Conservation (phyloP, 225 moss, liverwort and hornwort species). For the Pleurozium schreberi region DNA sequence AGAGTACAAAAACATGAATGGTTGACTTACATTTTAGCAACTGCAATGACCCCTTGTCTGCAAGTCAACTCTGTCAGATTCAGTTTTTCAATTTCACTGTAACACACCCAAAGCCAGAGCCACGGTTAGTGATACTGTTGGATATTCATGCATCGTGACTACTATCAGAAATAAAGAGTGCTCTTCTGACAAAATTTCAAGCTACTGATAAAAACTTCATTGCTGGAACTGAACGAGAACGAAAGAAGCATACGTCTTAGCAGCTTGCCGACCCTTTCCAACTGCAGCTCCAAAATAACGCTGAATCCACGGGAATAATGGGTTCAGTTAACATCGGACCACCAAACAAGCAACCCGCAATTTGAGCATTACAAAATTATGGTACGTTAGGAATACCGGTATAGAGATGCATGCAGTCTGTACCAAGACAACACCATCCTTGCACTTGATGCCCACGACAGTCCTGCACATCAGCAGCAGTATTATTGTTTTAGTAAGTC, state of each 20-base stretch:
- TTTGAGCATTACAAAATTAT: not conserved
- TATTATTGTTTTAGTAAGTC: not conserved
- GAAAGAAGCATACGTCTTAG: slow-evolving; percentile 51
- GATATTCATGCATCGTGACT: not conserved
- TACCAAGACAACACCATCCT: slow-evolving; percentile 94
- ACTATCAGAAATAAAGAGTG: not conserved
- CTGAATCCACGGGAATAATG: slow-evolving; percentile 13
- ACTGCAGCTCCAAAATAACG: slow-evolving; percentile 87
- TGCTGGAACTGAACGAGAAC: not conserved
- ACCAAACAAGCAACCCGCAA: not conserved
- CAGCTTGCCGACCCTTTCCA: slow-evolving; percentile 87
- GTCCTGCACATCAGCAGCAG: slow-evolving; percentile 35
- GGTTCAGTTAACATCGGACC: not conserved
- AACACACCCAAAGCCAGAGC: not conserved
- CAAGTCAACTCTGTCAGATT: slow-evolving; percentile 74
- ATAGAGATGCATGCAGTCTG: not conserved
- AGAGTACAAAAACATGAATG: not conserved
- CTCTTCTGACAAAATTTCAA: not conserved
- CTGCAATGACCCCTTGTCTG: slow-evolving; percentile 71
- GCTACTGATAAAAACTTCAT: not conserved
- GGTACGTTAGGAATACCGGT: not conserved
- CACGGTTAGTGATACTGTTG: not conserved
- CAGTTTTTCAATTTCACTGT: slow-evolving; percentile 79
- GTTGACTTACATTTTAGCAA: slow-evolving; percentile 64
- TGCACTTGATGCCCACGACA: slow-evolving; percentile 94